Percentiles rank a stretch among this genome's conserved stretches.
Conservation (phyloP, 306 rosid genomes). For the Oemleria cerasiformis region DNA sequence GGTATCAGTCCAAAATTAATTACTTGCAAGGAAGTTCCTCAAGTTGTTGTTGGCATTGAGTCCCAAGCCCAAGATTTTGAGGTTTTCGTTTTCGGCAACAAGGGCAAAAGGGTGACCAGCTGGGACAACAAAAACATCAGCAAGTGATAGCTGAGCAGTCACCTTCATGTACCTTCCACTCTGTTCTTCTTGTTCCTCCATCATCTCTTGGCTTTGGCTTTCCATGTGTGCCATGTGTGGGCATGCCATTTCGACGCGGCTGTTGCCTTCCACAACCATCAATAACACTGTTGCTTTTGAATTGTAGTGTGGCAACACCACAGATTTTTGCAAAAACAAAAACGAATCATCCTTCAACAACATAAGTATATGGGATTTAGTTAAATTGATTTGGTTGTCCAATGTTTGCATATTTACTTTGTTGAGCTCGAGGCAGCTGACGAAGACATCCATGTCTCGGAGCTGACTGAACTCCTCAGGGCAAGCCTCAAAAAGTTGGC, state of each 20-base stretch:
- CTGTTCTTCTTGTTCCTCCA: background rate
- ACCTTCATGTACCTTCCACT: slow-evolving; percentile 16
- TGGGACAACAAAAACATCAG: slow-evolving; percentile 31
- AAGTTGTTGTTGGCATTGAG: too few relatives aligned
- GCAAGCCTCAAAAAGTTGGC: slow-evolving; percentile 32
- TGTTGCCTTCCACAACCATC: slow-evolving; percentile 37
- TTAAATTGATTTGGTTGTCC: background rate
- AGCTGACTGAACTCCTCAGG: slow-evolving; percentile 42
- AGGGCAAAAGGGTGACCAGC: slow-evolving; percentile 36
- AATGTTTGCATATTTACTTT: slow-evolving; percentile 22
- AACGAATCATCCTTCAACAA: too few relatives aligned
- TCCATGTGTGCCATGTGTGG: slow-evolving; percentile 33
- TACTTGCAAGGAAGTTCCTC: too few relatives aligned
- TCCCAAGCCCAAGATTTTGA: too few relatives aligned
- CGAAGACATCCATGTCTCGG: slow-evolving; percentile 31
- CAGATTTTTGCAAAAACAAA: slow-evolving; percentile 35
- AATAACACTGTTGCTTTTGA: slow-evolving; percentile 32
- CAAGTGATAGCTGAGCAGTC: slow-evolving; percentile 20
- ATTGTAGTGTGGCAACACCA: slow-evolving; percentile 47
- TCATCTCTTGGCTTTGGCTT: background rate
- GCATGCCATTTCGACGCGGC: slow-evolving; percentile 44
- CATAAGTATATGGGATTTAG: too few relatives aligned
- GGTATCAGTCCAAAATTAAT: too few relatives aligned
- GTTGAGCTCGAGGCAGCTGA: slow-evolving; percentile 25
- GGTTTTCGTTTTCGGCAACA: slow-evolving; percentile 23